Conservation (phyloP, 1,284 basidiomycete genomes). For the Wallemia hederae region DNA sequence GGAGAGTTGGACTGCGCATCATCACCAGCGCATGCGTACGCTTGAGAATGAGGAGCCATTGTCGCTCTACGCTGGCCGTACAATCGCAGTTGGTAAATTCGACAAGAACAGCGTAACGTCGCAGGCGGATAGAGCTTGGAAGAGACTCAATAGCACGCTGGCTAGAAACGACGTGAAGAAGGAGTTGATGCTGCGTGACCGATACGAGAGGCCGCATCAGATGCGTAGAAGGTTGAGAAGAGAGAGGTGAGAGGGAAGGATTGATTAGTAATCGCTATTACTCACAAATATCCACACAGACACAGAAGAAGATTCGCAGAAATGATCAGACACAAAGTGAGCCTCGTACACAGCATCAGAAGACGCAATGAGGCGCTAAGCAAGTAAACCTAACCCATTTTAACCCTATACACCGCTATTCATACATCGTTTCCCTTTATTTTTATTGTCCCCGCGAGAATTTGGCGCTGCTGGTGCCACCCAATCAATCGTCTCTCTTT, state of each 20-base stretch:
- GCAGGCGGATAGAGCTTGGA: background rate
- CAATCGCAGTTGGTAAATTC: background rate
- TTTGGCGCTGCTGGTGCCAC: background rate
- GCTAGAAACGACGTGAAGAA: background rate
- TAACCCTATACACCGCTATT: background rate
- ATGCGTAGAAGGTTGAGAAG: background rate
- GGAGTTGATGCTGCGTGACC: background rate
- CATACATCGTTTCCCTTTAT: background rate
- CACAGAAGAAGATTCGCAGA: background rate
- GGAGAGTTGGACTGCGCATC: background rate
- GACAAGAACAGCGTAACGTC: background rate
- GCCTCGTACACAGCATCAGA: background rate
- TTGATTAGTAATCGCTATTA: background rate
- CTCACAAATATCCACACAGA: background rate
- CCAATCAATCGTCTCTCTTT: background rate
- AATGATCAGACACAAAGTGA: background rate
- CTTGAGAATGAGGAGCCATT: background rate
- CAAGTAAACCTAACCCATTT: background rate
- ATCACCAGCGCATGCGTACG: background rate
- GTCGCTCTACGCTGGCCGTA: background rate
- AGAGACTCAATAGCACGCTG: background rate
- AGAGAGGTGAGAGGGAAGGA: background rate
- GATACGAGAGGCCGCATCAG: background rate
- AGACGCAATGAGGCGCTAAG: background rate
- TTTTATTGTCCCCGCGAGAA: background rate